phyloP scores from a whole-genome alignment of 2,329 filamentous ascomycete genomes.

The Ascocoryne sarcoides region DNA sequence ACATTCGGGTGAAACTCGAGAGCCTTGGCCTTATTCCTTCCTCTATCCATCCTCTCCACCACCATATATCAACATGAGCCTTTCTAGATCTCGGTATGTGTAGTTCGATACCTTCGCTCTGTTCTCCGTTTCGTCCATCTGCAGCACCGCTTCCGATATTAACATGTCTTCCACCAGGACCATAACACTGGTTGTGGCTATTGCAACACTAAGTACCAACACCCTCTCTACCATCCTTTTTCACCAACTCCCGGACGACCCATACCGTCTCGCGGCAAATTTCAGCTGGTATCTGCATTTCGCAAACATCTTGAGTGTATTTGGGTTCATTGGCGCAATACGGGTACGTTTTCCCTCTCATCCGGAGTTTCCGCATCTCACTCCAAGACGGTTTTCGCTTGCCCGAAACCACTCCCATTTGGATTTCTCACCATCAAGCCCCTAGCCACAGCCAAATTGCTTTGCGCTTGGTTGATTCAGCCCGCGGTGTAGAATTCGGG shows the following conservation, averaged over 20 bases:
- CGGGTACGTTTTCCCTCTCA: slow-evolving; percentile 27
- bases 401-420: too few relatives aligned
- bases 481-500: too few relatives aligned
- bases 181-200: slow-evolving; percentile 22
- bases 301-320: slow-evolving; percentile 31
- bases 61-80: not conserved
- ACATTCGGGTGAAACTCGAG: too few relatives aligned
- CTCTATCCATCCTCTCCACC: too few relatives aligned
- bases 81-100: not conserved
- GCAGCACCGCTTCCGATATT: not conserved
- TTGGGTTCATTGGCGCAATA: slow-evolving; percentile 36
- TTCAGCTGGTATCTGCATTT: slow-evolving; percentile 33
- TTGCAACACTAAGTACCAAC: slow-evolving; percentile 25
- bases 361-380: not conserved
- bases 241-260: slow-evolving; percentile 27
- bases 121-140: too few relatives aligned
- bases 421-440: too few relatives aligned
- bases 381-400: too few relatives aligned
- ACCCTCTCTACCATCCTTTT: slow-evolving; percentile 24
- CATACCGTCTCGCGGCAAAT: slow-evolving; percentile 25
- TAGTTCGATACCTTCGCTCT: not conserved
- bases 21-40: too few relatives aligned
- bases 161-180: slow-evolving; percentile 10
- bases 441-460: too few relatives aligned
- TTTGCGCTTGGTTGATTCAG: too few relatives aligned